Base-by-base conservation (phyloP, 257 asterid genomes). In the Scutellaria minor region DNA sequence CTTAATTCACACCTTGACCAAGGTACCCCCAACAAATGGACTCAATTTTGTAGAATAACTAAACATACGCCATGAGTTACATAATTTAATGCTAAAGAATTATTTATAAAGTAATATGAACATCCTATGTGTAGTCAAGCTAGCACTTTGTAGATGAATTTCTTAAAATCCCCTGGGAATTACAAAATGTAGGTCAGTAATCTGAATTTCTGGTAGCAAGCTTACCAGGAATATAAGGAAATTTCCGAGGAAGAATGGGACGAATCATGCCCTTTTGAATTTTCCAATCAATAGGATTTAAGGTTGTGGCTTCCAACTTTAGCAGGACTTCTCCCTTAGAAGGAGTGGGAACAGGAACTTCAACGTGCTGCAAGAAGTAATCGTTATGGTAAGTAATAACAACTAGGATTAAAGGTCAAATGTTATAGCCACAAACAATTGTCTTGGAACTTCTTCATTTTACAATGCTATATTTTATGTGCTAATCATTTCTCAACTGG, bases 221-320 rank as follows among this genome's bases (percentile, higher is more conserved):
- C 86, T 80, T 80, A 89, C 98, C 85, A 20, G 98, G 98, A 69
- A 88, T 86, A 64, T 53, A 77, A 50, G 98, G 98, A 71, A 93
- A 89, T 66, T 81, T 91, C 69, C 85, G 78, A 67, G 97, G 98
- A 24, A 91, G 56, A 24, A 91, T 18, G 22, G 93, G 97, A 61
- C 97, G 95, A 52, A 84, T 40, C 68, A 73, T 3, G 84, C 98
- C 97, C 68, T 87, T 89, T 83, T 93, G 98, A 53, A 80, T 85
- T 77, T 86, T 91, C 96, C 96, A 88, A 71, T 94, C 99, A 68
- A 88, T 48, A 2, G 96, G 96, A 85, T 93, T 91, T 66, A 93
- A 27, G 81, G 85, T 86, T 47, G 81, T 77, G 7, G 98, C 98
- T 71, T 93, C 98, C 74, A 93, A 45, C 81, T 91, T 93, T 56